Conservation (phyloP, 2,329 filamentous ascomycete species). For the Mycosphaerella sp. region DNA sequence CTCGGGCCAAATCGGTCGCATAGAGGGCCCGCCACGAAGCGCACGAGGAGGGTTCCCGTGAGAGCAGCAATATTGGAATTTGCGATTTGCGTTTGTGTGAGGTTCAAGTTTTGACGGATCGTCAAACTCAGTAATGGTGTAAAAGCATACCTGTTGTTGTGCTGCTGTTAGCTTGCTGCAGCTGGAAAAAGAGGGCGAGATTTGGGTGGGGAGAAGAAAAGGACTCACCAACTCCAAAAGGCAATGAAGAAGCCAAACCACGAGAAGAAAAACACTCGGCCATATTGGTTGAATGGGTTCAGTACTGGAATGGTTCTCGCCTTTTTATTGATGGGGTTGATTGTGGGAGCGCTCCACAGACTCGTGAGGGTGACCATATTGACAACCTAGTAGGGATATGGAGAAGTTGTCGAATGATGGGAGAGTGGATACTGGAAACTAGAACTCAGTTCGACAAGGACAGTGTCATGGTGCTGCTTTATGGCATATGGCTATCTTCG, state of each 20-base stretch:
- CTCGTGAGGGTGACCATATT: conserved; percentile 10
- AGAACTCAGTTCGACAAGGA: background rate
- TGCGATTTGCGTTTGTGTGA: conserved; percentile 63
- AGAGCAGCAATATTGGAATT: conserved; percentile 89
- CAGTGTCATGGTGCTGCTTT: background rate
- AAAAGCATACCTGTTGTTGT: conserved; percentile 64
- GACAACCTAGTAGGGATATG: background rate
- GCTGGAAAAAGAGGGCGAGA: background rate
- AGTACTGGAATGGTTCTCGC: conserved; percentile 71
- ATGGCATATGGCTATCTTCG: background rate
- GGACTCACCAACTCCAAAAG: conserved; percentile 68
- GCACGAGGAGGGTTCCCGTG: conserved; percentile 66
- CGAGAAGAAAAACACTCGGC: conserved; percentile 81
- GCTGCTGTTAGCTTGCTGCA: background rate
- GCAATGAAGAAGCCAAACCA: conserved; percentile 81
- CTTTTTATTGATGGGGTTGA: conserved; percentile 80
- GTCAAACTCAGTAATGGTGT: conserved; percentile 72
- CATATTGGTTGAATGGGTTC: conserved; percentile 72
- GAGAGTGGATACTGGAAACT: background rate
- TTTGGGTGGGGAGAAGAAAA: background rate
- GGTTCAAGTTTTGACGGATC: conserved; percentile 69
- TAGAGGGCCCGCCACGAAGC: conserved; percentile 67
- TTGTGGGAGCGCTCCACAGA: conserved; percentile 53
- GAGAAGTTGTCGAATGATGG: background rate
- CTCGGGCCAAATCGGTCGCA: conserved; percentile 79